phyloP scores from a whole-genome alignment of 345 rosid genomes.

The Populus alba region DNA sequence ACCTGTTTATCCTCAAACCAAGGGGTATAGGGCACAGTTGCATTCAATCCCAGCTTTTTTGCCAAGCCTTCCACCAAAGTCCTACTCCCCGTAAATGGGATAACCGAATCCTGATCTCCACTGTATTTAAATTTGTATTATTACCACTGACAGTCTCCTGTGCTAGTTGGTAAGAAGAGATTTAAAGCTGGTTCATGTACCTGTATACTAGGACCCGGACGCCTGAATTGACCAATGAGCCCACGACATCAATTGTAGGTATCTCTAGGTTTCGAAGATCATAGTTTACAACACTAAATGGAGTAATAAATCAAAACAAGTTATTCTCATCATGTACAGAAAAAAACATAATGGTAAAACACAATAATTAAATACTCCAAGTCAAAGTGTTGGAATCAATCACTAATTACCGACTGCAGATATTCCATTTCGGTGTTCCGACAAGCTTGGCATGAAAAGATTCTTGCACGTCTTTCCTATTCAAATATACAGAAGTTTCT shows the following conservation, averaged over 20 bases:
- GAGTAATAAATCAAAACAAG: not conserved
- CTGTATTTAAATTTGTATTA: not conserved
- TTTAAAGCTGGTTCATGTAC: not conserved
- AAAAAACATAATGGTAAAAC: not conserved
- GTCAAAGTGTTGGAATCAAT: not conserved
- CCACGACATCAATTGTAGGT: slow-evolving; percentile 22
- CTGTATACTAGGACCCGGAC: slow-evolving; percentile 20
- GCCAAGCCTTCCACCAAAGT: slow-evolving; percentile 15
- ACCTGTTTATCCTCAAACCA: slow-evolving; percentile 7
- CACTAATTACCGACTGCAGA: slow-evolving; percentile 17
- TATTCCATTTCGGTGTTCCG: slow-evolving; percentile 12
- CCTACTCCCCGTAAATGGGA: slow-evolving; percentile 15
- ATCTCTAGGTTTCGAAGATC: slow-evolving; percentile 5
- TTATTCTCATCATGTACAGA: not conserved
- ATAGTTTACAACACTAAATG: slow-evolving; percentile 7
- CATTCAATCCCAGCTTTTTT: slow-evolving; percentile 3
- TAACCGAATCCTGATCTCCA: slow-evolving; percentile 21
- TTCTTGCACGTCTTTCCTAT: slow-evolving; percentile 22
- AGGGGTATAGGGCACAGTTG: not conserved
- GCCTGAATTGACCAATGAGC: slow-evolving; percentile 20
- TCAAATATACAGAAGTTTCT: slow-evolving; percentile 7
- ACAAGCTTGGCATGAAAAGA: slow-evolving; percentile 25
- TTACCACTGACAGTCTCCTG: not conserved
- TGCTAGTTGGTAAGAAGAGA: not conserved
- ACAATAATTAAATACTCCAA: too few relatives aligned